These are phyloP conservation scores for Teratosphaeria pseudoeucalypti DNA, from an alignment of 2,329 filamentous ascomycete genomes.

Conservation along the genomic window DNA sequence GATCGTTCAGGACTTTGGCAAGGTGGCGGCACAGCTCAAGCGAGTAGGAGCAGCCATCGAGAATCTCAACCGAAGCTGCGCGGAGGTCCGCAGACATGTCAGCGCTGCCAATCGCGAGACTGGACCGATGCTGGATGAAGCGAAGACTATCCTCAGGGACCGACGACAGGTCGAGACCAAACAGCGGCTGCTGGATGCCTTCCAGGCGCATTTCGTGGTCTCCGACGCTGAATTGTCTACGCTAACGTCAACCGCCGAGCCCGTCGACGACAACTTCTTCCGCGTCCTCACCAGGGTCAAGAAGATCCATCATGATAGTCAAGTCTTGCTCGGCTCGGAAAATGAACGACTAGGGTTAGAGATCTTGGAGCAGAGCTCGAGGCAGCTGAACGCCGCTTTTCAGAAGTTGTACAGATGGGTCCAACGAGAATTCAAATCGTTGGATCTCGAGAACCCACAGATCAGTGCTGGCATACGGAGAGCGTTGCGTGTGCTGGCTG, in stretches of 20 bases:
- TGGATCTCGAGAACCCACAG: slow-evolving; percentile 90
- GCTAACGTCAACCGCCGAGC: slow-evolving; percentile 67
- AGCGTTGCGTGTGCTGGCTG: slow-evolving; percentile 76
- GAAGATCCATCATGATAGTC: slow-evolving; percentile 77
- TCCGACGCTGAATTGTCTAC: slow-evolving; percentile 68
- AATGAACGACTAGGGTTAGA: slow-evolving; percentile 81
- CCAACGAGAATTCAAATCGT: slow-evolving; percentile 79
- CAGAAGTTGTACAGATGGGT: slow-evolving; percentile 96
- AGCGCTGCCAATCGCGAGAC: slow-evolving; percentile 65
- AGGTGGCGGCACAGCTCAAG: slow-evolving; percentile 83
- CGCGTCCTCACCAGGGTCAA: slow-evolving; percentile 66
- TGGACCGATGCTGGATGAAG: slow-evolving; percentile 64
- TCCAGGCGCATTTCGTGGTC: slow-evolving; percentile 74
- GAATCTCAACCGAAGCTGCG: slow-evolving; percentile 68
- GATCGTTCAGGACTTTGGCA: slow-evolving; percentile 78
- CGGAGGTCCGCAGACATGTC: slow-evolving; percentile 70
- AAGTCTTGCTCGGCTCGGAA: slow-evolving; percentile 79
- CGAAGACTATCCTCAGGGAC: slow-evolving; percentile 60
- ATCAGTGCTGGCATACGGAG: slow-evolving; percentile 76
- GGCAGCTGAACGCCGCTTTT: slow-evolving; percentile 76
- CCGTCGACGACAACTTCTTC: slow-evolving; percentile 81
- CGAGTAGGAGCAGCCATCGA: slow-evolving; percentile 71
- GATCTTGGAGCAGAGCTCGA: slow-evolving; percentile 82
- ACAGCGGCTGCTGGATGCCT: slow-evolving; percentile 64
- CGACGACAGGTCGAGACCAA: slow-evolving; percentile 67